Percentiles rank a stretch among this genome's conserved stretches.
These are phyloP conservation scores for Trametes punicea DNA, from an alignment of 768 basidiomycete species.

Conservation along the genomic window DNA sequence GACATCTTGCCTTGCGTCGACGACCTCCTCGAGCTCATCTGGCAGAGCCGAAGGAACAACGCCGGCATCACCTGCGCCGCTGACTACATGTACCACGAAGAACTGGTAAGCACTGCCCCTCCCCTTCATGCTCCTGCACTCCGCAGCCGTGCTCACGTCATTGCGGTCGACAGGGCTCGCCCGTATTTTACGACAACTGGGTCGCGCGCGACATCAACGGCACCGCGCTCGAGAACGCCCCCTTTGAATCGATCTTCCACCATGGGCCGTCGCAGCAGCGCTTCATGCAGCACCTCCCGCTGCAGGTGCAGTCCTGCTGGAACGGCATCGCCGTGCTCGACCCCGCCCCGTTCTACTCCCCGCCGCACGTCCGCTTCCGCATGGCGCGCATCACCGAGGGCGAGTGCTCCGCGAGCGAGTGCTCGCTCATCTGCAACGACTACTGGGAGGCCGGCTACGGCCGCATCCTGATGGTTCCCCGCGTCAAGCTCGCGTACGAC, in stretches of 20 bases:
- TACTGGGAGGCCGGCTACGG: constrained; percentile 97
- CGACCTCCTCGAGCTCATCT: constrained; percentile 96
- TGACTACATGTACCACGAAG: constrained; percentile 99
- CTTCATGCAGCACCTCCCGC: constrained; percentile 88
- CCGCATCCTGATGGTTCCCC: constrained; percentile 94
- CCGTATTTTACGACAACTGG: constrained; percentile 99
- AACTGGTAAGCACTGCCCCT: constrained; percentile 55
- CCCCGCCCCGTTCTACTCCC: constrained; percentile 91
- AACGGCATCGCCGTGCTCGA: constrained; percentile 96
- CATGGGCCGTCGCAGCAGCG: constrained; percentile 69
- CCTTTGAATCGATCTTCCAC: constrained; percentile 93
- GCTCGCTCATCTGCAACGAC: constrained; percentile 96
- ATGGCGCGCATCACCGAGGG: constrained; percentile 88
- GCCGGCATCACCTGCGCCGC: constrained; percentile 98
- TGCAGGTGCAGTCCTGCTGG: constrained; percentile 98
- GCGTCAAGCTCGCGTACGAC: constrained; percentile 96
- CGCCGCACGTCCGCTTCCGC: constrained; percentile 88
- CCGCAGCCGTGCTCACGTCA: background rate
- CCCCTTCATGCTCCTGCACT: background rate
- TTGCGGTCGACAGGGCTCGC: constrained; percentile 50
- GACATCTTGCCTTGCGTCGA: constrained; percentile 98
- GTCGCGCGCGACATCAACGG: constrained; percentile 98
- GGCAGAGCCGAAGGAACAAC: constrained; percentile 89
- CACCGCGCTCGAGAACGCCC: constrained; percentile 96
- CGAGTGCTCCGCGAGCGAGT: constrained; percentile 95